Percentiles rank a stretch among this genome's conserved stretches.
These are phyloP conservation scores for Plasmodium vinckei DNA, from an alignment of 169 alveolate species.

Conservation along the genomic window DNA sequence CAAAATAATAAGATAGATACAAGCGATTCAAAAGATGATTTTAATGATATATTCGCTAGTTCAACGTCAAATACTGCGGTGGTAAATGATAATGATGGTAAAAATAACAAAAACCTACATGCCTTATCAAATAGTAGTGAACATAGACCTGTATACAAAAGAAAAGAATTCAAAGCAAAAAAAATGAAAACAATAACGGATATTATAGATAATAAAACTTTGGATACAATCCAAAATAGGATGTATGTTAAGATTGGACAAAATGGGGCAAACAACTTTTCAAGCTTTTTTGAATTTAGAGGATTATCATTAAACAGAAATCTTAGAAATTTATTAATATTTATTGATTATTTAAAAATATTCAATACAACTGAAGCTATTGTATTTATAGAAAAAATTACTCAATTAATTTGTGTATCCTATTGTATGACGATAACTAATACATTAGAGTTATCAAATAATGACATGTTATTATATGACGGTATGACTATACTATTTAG, in stretches of 20 bases:
- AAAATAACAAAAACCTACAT: neutral
- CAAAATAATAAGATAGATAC: neutral
- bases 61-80: neutral
- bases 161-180: conserved; percentile 35
- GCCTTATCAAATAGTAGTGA: neutral
- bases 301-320: conserved; percentile 13
- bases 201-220: conserved; percentile 1
- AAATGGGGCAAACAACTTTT: conserved; percentile 39
- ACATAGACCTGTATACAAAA: conserved; percentile 30
- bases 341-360: conserved; percentile 35
- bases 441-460: conserved; percentile 35
- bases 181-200: conserved; percentile 55
- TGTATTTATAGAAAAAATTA: conserved; percentile 41
- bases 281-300: conserved; percentile 67
- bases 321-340: conserved; percentile 9
- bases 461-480: conserved; percentile 47
- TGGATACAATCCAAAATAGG: conserved; percentile 12
- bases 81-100: neutral
- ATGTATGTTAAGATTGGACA: conserved; percentile 61
- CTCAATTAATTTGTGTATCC: conserved; percentile 45
- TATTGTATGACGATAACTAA: conserved; percentile 61
- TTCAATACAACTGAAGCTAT: conserved; percentile 33
- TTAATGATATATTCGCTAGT: neutral
- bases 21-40: too few relatives aligned
- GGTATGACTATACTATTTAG: conserved; percentile 21